phyloP scores from a whole-genome alignment of 768 basidiomycete genomes.

The Hydnum rufescens region DNA sequence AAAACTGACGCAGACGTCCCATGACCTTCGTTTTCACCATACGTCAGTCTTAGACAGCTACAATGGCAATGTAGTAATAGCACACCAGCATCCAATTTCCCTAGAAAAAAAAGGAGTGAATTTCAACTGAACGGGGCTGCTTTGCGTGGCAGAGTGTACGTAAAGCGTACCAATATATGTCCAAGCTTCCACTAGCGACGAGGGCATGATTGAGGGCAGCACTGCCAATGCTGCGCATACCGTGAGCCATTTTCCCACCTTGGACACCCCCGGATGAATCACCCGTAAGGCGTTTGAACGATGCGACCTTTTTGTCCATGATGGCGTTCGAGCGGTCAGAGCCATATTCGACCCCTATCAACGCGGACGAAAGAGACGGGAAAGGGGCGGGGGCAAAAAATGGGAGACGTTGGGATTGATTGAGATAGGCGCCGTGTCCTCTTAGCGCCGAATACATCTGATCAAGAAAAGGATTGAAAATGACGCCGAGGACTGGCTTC shows the following conservation, averaged over 20 bases:
- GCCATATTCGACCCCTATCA: slow-evolving; percentile 78
- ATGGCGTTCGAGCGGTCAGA: slow-evolving; percentile 41
- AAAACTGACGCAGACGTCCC: slow-evolving; percentile 67
- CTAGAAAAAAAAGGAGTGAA: slow-evolving; percentile 19
- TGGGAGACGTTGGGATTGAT: slow-evolving; percentile 38
- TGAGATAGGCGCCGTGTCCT: slow-evolving; percentile 64
- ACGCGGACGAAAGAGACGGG: slow-evolving; percentile 45
- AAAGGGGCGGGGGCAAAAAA: slow-evolving; percentile 39
- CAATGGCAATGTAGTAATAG: slow-evolving; percentile 3
- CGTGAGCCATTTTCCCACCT: slow-evolving; percentile 71
- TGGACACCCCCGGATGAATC: slow-evolving; percentile 36
- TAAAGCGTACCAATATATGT: slow-evolving; percentile 73
- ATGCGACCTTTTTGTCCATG: slow-evolving; percentile 38
- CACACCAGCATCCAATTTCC: slow-evolving; percentile 64
- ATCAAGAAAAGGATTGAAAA: slow-evolving; percentile 83
- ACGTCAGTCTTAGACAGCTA: background rate
- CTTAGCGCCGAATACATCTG: slow-evolving; percentile 70
- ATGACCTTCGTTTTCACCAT: slow-evolving; percentile 28
- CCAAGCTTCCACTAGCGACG: slow-evolving; percentile 76
- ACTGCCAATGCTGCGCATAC: slow-evolving; percentile 63
- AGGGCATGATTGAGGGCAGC: slow-evolving; percentile 65
- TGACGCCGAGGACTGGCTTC: slow-evolving; percentile 70
- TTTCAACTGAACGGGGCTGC: background rate
- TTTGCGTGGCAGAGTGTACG: slow-evolving; percentile 3
- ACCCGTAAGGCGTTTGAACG: slow-evolving; percentile 59